These are phyloP conservation scores for Boletus huronensis DNA, from an alignment of 768 basidiomycete species.

Conservation along the genomic window DNA sequence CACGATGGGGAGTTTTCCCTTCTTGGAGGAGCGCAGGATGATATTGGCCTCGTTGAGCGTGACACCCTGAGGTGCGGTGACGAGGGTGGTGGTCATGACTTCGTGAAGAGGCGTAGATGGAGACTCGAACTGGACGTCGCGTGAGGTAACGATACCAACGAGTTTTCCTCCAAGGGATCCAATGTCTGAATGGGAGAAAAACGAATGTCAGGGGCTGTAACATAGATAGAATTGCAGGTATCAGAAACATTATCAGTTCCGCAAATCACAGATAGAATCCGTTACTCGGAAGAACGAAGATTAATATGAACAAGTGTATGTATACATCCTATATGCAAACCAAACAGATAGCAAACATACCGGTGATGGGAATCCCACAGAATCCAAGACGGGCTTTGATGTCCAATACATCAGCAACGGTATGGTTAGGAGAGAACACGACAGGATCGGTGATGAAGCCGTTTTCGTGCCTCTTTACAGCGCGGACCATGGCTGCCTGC, in stretches of 20 bases:
- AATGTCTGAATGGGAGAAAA: conserved; percentile 53
- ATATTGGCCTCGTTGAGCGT: conserved; percentile 90
- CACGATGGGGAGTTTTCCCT: conserved; percentile 92
- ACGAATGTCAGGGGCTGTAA: conserved; percentile 19
- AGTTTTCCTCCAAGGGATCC: conserved; percentile 88
- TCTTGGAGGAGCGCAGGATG: conserved; percentile 93
- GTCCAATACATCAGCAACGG: conserved; percentile 86
- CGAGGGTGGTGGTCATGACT: conserved; percentile 87
- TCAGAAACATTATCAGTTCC: no score
- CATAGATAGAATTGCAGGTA: background rate
- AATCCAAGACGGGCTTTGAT: conserved; percentile 92
- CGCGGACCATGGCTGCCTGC: conserved; percentile 96
- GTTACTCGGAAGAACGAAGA: conserved; percentile 91
- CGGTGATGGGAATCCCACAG: conserved; percentile 96
- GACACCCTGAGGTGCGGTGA: conserved; percentile 85
- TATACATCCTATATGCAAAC: conserved; percentile 43
- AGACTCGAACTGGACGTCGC: conserved; percentile 92
- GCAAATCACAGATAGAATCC: conserved; percentile 69
- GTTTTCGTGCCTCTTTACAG: conserved; percentile 97
- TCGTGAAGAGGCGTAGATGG: conserved; percentile 60
- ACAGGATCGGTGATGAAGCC: conserved; percentile 97
- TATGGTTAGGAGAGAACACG: conserved; percentile 72
- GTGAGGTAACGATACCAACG: conserved; percentile 92
- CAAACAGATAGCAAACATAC: conserved; percentile 47
- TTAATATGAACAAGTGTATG: conserved; percentile 45